These are phyloP conservation scores for Fusarium camptoceras DNA, from an alignment of 2,329 filamentous ascomycete genomes.

Conservation along the genomic window DNA sequence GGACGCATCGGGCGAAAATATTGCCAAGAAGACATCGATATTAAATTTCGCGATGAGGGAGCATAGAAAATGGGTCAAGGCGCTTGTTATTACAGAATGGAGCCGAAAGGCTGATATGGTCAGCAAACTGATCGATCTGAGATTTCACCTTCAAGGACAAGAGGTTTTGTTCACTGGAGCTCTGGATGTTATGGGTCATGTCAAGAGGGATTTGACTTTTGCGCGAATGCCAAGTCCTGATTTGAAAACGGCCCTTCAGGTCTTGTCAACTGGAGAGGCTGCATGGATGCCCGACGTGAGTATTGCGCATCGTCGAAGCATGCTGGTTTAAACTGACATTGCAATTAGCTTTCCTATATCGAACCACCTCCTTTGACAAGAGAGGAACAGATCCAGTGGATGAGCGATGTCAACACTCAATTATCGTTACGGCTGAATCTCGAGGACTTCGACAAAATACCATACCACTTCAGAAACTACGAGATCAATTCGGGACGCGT, in stretches of 20 bases:
- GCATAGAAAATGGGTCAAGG: slow-evolving; percentile 91
- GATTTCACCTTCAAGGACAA: slow-evolving; percentile 76
- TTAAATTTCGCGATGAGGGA: slow-evolving; percentile 83
- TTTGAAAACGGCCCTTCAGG: slow-evolving; percentile 86
- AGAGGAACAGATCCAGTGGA: slow-evolving; percentile 77
- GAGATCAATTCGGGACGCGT: slow-evolving; percentile 86
- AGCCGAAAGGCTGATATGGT: slow-evolving; percentile 82
- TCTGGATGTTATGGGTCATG: slow-evolving; percentile 72
- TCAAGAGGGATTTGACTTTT: slow-evolving; percentile 78
- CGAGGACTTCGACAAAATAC: slow-evolving; percentile 81
- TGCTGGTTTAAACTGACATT: slow-evolving; percentile 50
- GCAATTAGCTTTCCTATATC: slow-evolving; percentile 76
- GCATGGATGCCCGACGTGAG: slow-evolving; percentile 83
- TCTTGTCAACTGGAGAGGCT: slow-evolving; percentile 82
- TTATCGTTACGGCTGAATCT: slow-evolving; percentile 86
- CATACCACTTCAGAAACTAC: slow-evolving; percentile 81
- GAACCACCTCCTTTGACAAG: slow-evolving; percentile 77
- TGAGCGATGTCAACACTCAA: slow-evolving; percentile 85
- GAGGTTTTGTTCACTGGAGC: slow-evolving; percentile 69
- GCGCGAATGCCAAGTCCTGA: slow-evolving; percentile 90
- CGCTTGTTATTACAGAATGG: slow-evolving; percentile 92
- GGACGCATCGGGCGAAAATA: slow-evolving; percentile 72
- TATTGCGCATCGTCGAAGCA: slow-evolving; percentile 29
- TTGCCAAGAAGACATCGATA: slow-evolving; percentile 79
- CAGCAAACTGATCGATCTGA: slow-evolving; percentile 88